Base-by-base conservation (phyloP, 2,329 filamentous ascomycete species). In the Akanthomyces lecanii region DNA sequence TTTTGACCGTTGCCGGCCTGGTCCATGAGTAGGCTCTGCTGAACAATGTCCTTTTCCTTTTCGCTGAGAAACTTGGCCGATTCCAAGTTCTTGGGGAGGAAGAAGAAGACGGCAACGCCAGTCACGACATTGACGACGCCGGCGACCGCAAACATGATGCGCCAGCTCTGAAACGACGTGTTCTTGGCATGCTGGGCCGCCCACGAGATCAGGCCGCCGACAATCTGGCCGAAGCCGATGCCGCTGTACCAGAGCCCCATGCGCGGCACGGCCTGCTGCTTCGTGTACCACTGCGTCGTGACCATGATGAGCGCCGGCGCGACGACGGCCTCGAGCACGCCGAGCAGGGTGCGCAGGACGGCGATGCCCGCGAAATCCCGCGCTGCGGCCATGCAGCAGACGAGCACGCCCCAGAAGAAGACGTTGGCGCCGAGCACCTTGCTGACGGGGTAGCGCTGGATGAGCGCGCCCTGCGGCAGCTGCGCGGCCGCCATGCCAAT, bases 21-120 rank as follows among this genome's bases (percentile, higher is more conserved):
- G 61, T 83, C 78, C 0, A 76, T 70, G 5, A 75, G 81, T 42
- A 91, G 78, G 69, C 86, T 89, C 64, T 81, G 83, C 3, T 87
- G 85, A 0, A 82, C 86, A 23, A 85, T 57, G 5, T 30, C 14
- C 60, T 67, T 70, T 21, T 71, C 71, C 42, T 61, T 42, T 0
- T 66, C 60, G 8, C 60, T 65, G 36, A 72, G 60, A 61, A 69
- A 71, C 38, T 38, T 62, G 48, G 69, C 70, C 21, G 58, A 52
- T 10, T 52, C 47, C 8, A 69, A 61, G 12, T 63, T 48, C 61
- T 81, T 75, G 0, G 82, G 82, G 11, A 85, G 75, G 25, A 78
- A 68, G 48, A 75, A 66, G 58, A 77, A 74, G 33, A 84, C 65
- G 3, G 75, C 69, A 6, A 79, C 70, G 2, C 75, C 79, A 73